phyloP scores from a whole-genome alignment of 1,139 yeast species.

The Pichia sp. region DNA sequence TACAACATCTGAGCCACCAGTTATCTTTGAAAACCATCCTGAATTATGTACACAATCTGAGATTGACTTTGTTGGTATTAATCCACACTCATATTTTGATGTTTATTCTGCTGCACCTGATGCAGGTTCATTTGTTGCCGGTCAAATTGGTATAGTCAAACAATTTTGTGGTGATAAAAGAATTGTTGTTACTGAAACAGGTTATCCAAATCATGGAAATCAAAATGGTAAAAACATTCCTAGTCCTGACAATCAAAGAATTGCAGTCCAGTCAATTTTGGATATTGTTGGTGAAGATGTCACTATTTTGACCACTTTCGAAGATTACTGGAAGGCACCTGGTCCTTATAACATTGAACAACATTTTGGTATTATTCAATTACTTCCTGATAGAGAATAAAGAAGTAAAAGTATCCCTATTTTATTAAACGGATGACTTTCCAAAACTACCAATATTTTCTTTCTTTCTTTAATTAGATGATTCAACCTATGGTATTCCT shows the following conservation, averaged over 20 bases:
- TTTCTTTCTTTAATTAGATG: too few species aligned
- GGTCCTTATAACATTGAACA: slow-evolving; percentile 83
- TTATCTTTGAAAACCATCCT: slow-evolving; percentile 56
- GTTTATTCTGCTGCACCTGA: slow-evolving; percentile 48
- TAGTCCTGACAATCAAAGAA: slow-evolving; percentile 55
- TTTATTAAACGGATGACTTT: too few species aligned
- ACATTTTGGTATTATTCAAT: slow-evolving; percentile 61
- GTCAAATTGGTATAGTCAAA: slow-evolving; percentile 50
- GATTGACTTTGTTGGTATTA: slow-evolving; percentile 75
- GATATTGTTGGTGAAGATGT: slow-evolving; percentile 50
- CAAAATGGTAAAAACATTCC: slow-evolving; percentile 73
- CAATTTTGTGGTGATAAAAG: slow-evolving; percentile 42
- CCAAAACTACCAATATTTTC: too few species aligned
- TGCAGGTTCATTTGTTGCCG: slow-evolving; percentile 66
- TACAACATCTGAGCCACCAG: slow-evolving; percentile 86
- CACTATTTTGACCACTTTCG: slow-evolving; percentile 65
- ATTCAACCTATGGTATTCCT: too few species aligned
- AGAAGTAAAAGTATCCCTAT: not conserved
- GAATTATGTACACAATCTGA: slow-evolving; percentile 58
- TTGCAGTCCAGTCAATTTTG: slow-evolving; percentile 58
- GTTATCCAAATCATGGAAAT: slow-evolving; percentile 74
- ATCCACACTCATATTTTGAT: slow-evolving; percentile 84
- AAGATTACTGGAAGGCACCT: slow-evolving; percentile 84
- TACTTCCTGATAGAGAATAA: slow-evolving; percentile 4
- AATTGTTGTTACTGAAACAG: slow-evolving; percentile 71